Evolutionary conservation across 305 asterid species (phyloP), one percentile per base, ranked within the genome.

Genomic region (Coffea humblotiana): DNA sequence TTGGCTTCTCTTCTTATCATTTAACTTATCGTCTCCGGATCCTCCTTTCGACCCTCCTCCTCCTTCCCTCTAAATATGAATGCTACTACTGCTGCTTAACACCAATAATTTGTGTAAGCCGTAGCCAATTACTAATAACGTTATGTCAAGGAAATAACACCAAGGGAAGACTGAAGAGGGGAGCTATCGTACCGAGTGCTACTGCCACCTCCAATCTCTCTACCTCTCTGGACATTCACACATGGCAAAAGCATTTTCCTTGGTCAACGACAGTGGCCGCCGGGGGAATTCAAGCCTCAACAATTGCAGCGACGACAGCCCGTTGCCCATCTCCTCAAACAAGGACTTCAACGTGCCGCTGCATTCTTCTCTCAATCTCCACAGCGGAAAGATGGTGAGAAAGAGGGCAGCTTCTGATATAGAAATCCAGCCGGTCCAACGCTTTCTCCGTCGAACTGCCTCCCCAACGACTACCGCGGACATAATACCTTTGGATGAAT

Each of bases 321-420:
- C 47, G 37, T 27, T 25, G 71, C 69, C 66, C 63, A 69, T 71
- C 65, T 58, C 58, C 58, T 45, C 73, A 35, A 77, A 70, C 77
- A 63, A 54, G 45, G 43, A 60, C 71, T 65, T n/a, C 58, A 37
- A 52, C 65, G 68, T 74, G 45, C 67, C 72, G 43, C 61, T 71
- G 66, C 77, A 74, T n/a, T 72, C 81, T 43, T 11, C 74, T 18
- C 25, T 27, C 23, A 11, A 25, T 76, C 64, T 15, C 37, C 70
- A 32, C 37, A 63, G 27, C 11, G 65, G 58, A 15, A 90, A 88
- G 79, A 88, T 92, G 92, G 90, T 88, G 23, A 87, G 99, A 37
- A 93, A 93, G 86, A 87, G 99, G 80, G 74, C 93, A 8, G 97
- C 97, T 3, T 90, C 97, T 6, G 96, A 95, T 78, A 86, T 90